Percentiles rank a stretch among this genome's conserved stretches.
These are phyloP conservation scores for Thermoascus crustaceus DNA, from an alignment of 2,329 filamentous ascomycete genomes.

Conservation along the genomic window DNA sequence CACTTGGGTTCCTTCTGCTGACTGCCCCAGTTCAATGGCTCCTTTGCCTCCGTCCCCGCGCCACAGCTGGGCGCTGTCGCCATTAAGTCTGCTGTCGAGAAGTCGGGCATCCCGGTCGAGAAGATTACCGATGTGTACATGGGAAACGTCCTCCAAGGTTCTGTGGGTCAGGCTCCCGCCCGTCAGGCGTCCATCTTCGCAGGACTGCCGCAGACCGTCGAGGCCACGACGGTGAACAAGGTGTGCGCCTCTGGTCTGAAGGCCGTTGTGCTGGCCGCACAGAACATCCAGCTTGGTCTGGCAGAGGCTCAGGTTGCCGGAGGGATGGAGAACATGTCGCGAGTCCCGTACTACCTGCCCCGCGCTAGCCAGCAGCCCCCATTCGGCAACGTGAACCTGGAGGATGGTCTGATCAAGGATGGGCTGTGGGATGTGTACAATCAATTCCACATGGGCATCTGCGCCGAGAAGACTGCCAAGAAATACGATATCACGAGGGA, in stretches of 20 bases:
- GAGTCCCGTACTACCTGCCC: constrained; percentile 82
- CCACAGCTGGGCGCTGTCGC: constrained; percentile 83
- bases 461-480: constrained; percentile 89
- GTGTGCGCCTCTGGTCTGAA: constrained; percentile 95
- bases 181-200: constrained; percentile 86
- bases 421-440: constrained; percentile 95
- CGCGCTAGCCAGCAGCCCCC: constrained; percentile 73
- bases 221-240: constrained; percentile 94
- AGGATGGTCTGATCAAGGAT: constrained; percentile 90
- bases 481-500: constrained; percentile 72
- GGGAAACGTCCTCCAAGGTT: constrained; percentile 85
- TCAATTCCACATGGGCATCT: constrained; percentile 96
- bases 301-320: constrained; percentile 84
- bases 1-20: constrained; percentile 2
- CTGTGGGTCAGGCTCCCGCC: constrained; percentile 81
- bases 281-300: constrained; percentile 88
- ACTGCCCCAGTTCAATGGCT: constrained; percentile 74
- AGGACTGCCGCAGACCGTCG: constrained; percentile 69
- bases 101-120: constrained; percentile 70
- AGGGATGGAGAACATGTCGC: constrained; percentile 97
- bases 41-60: constrained; percentile 72
- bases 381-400: constrained; percentile 79
- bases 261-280: constrained; percentile 79
- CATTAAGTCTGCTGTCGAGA: constrained; percentile 83
- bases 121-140: constrained; percentile 92